phyloP scores from a whole-genome alignment of 108 stramenopile species.

The Epithemia pelagica region DNA sequence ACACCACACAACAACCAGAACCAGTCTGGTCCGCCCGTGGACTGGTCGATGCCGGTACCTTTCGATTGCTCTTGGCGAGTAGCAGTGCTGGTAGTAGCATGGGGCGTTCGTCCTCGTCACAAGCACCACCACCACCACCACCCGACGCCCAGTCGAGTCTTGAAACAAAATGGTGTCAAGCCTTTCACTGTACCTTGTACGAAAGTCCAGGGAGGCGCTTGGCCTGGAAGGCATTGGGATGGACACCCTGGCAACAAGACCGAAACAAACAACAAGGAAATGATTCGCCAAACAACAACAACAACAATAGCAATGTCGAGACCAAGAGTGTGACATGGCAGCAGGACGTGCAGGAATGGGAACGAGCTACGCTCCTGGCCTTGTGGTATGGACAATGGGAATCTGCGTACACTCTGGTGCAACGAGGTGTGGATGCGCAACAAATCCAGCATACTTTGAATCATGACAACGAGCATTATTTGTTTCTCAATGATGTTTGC shows the following conservation, averaged over 20 bases:
- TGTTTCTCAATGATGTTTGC: constrained; percentile 43
- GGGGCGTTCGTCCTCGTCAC: background rate
- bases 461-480: constrained; percentile 1
- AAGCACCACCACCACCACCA: constrained; percentile 1
- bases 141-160: constrained; percentile 7
- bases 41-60: constrained; percentile 55
- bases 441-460: constrained; percentile 3
- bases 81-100: background rate
- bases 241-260: background rate
- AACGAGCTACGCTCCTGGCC: constrained; percentile 70
- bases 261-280: constrained; percentile 6
- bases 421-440: constrained; percentile 38
- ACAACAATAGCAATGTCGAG: constrained; percentile 54
- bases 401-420: constrained; percentile 56
- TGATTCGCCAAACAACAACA: constrained; percentile 50
- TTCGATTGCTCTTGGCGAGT: constrained; percentile 45
- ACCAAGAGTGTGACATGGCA: constrained; percentile 49
- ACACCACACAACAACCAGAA: background rate
- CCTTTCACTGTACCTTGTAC: constrained; percentile 52
- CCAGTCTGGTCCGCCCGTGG: constrained; percentile 34
- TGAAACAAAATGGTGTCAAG: constrained; percentile 33
- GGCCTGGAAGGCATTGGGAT: background rate
- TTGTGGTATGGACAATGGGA: constrained; percentile 73
- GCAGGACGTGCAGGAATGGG: constrained; percentile 53
- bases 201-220: constrained; percentile 48